Evolutionary conservation across 2,329 filamentous ascomycete species (phyloP).

Genomic region (Colletotrichum lentis): DNA sequence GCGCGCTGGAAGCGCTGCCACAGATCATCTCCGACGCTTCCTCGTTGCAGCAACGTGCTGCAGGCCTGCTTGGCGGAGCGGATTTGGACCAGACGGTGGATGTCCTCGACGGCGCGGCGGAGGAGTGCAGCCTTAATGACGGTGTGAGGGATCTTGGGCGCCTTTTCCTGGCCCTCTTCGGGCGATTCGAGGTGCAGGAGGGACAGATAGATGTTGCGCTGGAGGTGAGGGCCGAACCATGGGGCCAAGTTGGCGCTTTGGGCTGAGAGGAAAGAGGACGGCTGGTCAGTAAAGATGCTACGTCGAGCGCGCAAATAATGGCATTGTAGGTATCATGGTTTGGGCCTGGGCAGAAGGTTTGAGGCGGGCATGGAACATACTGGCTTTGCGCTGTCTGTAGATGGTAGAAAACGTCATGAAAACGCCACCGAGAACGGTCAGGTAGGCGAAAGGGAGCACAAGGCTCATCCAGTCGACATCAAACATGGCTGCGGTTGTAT

Average conservation of each 20-base stretch:
- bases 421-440: conserved; percentile 85
- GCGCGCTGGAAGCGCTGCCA: conserved; percentile 92
- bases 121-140: conserved; percentile 88
- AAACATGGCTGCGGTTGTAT: conserved; percentile 53
- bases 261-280: conserved; percentile 55
- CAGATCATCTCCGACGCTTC: conserved; percentile 93
- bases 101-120: conserved; percentile 89
- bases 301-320: background rate
- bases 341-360: background rate
- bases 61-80: conserved; percentile 89
- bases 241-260: conserved; percentile 86
- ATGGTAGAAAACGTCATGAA: conserved; percentile 91
- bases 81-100: conserved; percentile 88
- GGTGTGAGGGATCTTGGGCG: conserved; percentile 77
- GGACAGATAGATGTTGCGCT: conserved; percentile 93
- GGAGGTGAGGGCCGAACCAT: conserved; percentile 91
- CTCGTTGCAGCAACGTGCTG: conserved; percentile 81
- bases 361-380: conserved; percentile 52
- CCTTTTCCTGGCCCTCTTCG: conserved; percentile 70
- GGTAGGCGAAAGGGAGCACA: conserved; percentile 86
- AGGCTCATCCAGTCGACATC: conserved; percentile 80
- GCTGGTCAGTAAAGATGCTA: background rate
- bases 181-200: conserved; percentile 80
- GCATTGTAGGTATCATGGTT: background rate
- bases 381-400: conserved; percentile 90